Base-by-base conservation (phyloP, 208 protist genomes). In the Hexamita inflata region DNA sequence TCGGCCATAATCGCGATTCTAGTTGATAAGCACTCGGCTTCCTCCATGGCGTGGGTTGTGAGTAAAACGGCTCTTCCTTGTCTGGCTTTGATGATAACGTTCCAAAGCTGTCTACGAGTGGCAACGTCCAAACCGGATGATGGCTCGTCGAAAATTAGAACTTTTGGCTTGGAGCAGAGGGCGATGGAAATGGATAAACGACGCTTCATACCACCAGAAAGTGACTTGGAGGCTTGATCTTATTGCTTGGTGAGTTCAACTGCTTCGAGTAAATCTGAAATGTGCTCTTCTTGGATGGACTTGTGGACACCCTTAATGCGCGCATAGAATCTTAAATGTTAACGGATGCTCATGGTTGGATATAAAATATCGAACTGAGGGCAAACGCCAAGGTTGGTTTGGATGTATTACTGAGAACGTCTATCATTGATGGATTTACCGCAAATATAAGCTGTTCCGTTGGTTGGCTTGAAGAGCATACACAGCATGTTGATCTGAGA, bases 291-390 rank as follows among this genome's bases (percentile, higher is more conserved):
- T 26, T 58, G 38, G 0, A 39, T 32, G 30, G 64, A 34, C 4
- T n/a, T 75, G 30, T n/a, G 28, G 26, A 91, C 79, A 49, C 84
- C 88, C 78, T 94, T 94, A 11, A 95, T 62, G n/a, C 83, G 78
- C 30, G 84, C 84, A 81, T 90, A 95, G 0, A 93, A 82, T 29
- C 61, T n/a, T 7, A 96, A 75, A 82, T 95, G 91, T 79, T 96
- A 91, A 30, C 88, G 73, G 58, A 88, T 85, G 35, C 90, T 95
- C 49, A 95, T 77, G 73, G 94, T 82, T 39, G 89, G 86, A 65
- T 91, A 87, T 1, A 89, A 80, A 11, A 92, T 86, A 82, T 94
- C 91, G 82, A 93, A 93, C 83, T 96, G 92, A 59, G 91, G 91
- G 83, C 92, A 96, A 67, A 94, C 91, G 30, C 93, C 93, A 60